phyloP scores from a whole-genome alignment of 345 rosid species.

The Moricandia arvensis region DNA sequence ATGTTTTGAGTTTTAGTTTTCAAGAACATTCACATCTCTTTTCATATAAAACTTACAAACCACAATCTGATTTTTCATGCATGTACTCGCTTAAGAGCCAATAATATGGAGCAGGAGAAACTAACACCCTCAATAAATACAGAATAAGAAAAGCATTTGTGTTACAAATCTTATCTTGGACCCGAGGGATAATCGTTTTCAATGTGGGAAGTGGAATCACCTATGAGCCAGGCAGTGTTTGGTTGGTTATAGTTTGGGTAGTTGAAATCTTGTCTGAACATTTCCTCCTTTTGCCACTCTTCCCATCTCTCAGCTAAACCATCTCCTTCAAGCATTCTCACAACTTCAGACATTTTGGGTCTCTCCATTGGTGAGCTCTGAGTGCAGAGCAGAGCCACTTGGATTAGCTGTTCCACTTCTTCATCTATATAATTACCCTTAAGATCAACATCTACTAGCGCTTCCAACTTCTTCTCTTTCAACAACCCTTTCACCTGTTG shows the following conservation, averaged over 20 bases:
- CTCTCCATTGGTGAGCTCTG: slow-evolving; percentile 84
- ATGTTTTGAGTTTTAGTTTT: slow-evolving; percentile 16
- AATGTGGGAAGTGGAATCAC: slow-evolving; percentile 39
- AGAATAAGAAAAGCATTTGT: slow-evolving; percentile 6
- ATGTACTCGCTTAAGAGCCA: slow-evolving; percentile 35
- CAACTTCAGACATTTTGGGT: slow-evolving; percentile 96
- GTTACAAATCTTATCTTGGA: slow-evolving; percentile 33
- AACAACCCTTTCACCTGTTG: slow-evolving; percentile 91
- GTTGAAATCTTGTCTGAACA: slow-evolving; percentile 36
- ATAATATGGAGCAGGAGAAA: slow-evolving; percentile 21
- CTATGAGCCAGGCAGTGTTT: slow-evolving; percentile 33
- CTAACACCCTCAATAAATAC: slow-evolving; percentile 34
- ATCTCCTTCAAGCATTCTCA: slow-evolving; percentile 98
- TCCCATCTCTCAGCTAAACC: slow-evolving; percentile 99
- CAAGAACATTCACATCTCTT: slow-evolving; percentile 32
- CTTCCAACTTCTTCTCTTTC: slow-evolving; percentile 75
- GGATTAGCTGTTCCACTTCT: slow-evolving; percentile 88
- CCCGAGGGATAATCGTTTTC: slow-evolving; percentile 39
- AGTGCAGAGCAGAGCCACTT: slow-evolving; percentile 92
- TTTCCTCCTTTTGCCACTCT: slow-evolving; percentile 93
- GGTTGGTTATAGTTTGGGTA: slow-evolving; percentile 21
- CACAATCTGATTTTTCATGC: slow-evolving; percentile 24
- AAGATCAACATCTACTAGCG: slow-evolving; percentile 72
- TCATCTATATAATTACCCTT: slow-evolving; percentile 60
- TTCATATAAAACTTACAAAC: slow-evolving; percentile 35